Conservation (phyloP, 495 filamentous ascomycete species). For the Tirmania nivea region DNA sequence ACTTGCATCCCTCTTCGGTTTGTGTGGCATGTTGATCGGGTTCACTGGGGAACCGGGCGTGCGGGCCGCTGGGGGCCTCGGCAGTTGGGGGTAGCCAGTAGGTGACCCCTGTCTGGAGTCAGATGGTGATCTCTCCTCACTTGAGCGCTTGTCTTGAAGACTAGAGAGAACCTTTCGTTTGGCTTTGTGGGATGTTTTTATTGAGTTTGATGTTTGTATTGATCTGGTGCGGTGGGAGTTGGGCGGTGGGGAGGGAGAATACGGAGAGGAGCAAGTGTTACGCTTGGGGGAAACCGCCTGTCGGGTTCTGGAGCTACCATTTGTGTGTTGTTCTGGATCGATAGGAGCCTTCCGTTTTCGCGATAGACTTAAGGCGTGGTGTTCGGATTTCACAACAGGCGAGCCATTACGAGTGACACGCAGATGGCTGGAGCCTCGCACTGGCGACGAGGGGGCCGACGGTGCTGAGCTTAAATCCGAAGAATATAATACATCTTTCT, state of each 20-base stretch:
- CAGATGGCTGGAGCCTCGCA: constrained; percentile 1
- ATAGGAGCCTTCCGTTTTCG: constrained; percentile 5
- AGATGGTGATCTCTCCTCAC: constrained; percentile 10
- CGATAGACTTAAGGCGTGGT: not conserved
- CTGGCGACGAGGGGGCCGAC: constrained; percentile 13
- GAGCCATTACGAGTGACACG: constrained; percentile 3
- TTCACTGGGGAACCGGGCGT: constrained; percentile 17
- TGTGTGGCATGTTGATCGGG: constrained; percentile 8
- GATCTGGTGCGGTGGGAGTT: constrained; percentile 2
- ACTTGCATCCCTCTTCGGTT: constrained; percentile 17
- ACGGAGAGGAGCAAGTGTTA: not conserved
- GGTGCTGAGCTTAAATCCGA: constrained; percentile 17
- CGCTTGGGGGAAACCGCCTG: not conserved
- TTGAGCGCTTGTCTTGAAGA: not conserved
- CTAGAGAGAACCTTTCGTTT: not conserved
- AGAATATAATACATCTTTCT: constrained; percentile 15
- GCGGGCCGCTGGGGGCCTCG: constrained; percentile 9
- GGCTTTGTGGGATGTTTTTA: constrained; percentile 2
- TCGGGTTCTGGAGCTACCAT: not conserved
- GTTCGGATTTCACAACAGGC: not conserved
- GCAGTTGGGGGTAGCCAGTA: constrained; percentile 2
- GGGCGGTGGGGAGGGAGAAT: not conserved
- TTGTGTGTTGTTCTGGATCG: not conserved
- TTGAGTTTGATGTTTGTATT: not conserved
- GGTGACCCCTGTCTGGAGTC: constrained; percentile 15